phyloP scores from a whole-genome alignment of 2,329 filamentous ascomycete species.

The Berkeleyomyces basicola region DNA sequence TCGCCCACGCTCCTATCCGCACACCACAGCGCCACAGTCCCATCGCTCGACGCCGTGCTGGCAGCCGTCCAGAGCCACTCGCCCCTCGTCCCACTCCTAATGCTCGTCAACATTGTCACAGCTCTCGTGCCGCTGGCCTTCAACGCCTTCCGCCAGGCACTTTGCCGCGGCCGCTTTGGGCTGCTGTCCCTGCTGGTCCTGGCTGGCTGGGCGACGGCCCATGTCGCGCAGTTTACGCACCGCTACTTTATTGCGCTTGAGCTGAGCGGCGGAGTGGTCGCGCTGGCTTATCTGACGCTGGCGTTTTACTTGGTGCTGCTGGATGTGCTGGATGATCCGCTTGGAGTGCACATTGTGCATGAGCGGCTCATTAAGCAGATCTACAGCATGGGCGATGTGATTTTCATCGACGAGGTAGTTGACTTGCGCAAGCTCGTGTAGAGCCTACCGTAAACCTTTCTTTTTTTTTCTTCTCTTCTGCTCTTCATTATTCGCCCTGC shows the following conservation, averaged over 20 bases:
- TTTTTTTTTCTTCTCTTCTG: neutral
- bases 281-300: constrained; percentile 17
- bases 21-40: constrained; percentile 7
- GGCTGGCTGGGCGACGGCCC: constrained; percentile 15
- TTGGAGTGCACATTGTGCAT: constrained; percentile 10
- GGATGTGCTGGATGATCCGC: constrained; percentile 11
- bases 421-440: constrained; percentile 13
- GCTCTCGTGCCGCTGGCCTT: constrained; percentile 12
- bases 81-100: constrained; percentile 11
- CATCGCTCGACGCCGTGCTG: constrained; percentile 7
- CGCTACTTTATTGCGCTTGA: constrained; percentile 25
- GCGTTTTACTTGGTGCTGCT: constrained; percentile 16
- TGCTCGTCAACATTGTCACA: constrained; percentile 17
- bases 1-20: constrained; percentile 8
- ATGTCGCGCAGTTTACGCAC: constrained; percentile 18
- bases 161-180: constrained; percentile 4
- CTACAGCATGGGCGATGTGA: constrained; percentile 12
- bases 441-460: neutral
- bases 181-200: constrained; percentile 12
- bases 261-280: constrained; percentile 21
- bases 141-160: neutral
- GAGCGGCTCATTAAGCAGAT: constrained; percentile 13
- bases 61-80: constrained; percentile 11
- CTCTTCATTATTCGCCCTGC: neutral
- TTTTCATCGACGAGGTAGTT: constrained; percentile 12